phyloP scores from a whole-genome alignment of 306 rosid genomes.

The Vicia faba region DNA sequence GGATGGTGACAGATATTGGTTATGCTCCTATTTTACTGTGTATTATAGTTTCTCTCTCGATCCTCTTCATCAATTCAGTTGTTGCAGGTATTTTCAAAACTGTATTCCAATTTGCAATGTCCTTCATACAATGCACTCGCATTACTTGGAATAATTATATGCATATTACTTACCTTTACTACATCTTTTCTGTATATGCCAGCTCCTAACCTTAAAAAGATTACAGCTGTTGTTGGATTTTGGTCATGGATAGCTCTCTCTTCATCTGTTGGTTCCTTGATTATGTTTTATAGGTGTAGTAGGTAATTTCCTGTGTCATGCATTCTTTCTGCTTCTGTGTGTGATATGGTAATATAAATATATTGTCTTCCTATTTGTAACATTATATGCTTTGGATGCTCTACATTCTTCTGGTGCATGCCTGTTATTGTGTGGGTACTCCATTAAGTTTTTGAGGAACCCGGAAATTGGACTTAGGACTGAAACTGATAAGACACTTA shows the following conservation, averaged over 20 bases:
- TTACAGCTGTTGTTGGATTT: constrained; percentile 82
- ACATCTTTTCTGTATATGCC: constrained; percentile 43
- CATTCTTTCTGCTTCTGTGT: constrained; percentile 35
- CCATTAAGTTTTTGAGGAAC: constrained; percentile 19
- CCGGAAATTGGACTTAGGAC: constrained; percentile 19
- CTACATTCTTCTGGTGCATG: constrained; percentile 25
- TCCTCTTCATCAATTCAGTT: constrained; percentile 80
- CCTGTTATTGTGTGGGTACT: constrained; percentile 22
- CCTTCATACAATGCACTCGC: constrained; percentile 24
- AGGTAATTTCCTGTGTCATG: constrained; percentile 56
- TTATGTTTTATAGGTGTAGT: constrained; percentile 85
- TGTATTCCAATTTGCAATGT: constrained; percentile 29
- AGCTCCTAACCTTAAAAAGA: constrained; percentile 82
- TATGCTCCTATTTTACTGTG: constrained; percentile 77
- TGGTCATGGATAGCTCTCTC: constrained; percentile 88
- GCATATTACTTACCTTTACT: constrained; percentile 36
- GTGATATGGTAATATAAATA: constrained; percentile 11
- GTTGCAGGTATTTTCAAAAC: constrained; percentile 61
- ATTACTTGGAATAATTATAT: constrained; percentile 21
- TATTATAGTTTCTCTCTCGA: constrained; percentile 49
- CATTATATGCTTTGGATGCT: constrained; percentile 16
- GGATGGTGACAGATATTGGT: constrained; percentile 61
- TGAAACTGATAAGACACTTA: constrained; percentile 2
- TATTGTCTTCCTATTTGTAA: constrained; percentile 20
- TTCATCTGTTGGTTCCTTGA: constrained; percentile 53